A percentile compares a stretch with the other conserved stretches of the same genome.
phyloP scores from a whole-genome alignment of 345 rosid genomes.

The Abelmoschus esculentus region DNA sequence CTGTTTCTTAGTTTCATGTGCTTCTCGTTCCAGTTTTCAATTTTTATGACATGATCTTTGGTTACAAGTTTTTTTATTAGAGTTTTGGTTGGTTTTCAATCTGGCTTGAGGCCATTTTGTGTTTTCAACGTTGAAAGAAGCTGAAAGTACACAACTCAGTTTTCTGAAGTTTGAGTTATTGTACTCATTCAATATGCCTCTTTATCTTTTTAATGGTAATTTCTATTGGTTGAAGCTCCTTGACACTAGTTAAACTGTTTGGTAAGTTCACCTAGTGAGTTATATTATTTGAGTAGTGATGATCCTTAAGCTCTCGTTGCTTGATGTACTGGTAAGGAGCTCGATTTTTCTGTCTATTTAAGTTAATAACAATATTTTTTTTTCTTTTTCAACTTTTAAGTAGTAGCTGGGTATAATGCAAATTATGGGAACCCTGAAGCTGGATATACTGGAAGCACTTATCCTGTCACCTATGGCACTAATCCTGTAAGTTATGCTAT shows the following conservation, averaged over 20 bases:
- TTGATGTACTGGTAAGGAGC: neutral
- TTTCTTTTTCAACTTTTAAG: slow-evolving; percentile 1
- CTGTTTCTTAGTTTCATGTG: neutral
- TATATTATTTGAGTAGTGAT: neutral
- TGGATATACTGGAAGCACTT: slow-evolving; percentile 55
- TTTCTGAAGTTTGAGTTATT: too few relatives aligned
- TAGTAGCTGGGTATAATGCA: slow-evolving; percentile 53
- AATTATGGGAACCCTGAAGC: slow-evolving; percentile 59
- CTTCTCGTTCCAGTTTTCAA: neutral
- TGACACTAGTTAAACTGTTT: neutral
- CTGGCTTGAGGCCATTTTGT: neutral
- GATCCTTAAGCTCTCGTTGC: neutral
- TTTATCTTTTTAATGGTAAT: neutral
- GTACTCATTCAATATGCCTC: neutral
- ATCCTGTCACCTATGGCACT: slow-evolving; percentile 60
- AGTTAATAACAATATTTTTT: neutral
- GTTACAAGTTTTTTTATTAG: neutral
- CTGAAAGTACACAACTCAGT: neutral
- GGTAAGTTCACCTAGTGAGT: neutral
- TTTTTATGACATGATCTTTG: neutral
- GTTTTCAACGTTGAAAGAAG: neutral
- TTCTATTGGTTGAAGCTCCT: neutral
- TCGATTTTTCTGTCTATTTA: neutral
- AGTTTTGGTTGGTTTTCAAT: neutral
- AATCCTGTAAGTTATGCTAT: slow-evolving; percentile 61